phyloP scores from a whole-genome alignment of 345 rosid species.

The Eucalyptus guilfoylei region DNA sequence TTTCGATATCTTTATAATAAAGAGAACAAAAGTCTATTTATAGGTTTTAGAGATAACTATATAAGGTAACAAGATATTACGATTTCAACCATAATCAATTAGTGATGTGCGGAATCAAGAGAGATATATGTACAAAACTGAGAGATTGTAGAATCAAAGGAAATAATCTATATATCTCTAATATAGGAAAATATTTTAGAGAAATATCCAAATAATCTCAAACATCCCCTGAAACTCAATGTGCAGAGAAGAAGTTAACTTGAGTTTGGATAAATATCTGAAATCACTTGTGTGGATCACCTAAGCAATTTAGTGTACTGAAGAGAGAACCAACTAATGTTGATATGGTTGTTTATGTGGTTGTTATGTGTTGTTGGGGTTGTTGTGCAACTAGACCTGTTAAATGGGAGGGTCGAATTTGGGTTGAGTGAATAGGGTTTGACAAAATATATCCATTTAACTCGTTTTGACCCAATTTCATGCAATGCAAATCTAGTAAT shows the following conservation, averaged over 20 bases:
- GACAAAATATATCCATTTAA: too few species aligned
- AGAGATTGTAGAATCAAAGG: not conserved
- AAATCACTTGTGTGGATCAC: not conserved
- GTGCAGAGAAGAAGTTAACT: too few species aligned
- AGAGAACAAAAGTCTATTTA: not conserved
- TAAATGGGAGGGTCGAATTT: too few species aligned
- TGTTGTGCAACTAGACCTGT: not conserved
- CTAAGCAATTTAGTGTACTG: not conserved
- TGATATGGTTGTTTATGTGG: too few species aligned
- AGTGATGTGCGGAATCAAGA: not conserved
- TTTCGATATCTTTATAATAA: too few species aligned
- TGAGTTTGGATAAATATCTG: not conserved
- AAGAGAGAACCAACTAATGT: not conserved
- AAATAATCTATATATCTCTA: too few species aligned
- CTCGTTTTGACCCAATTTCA: too few species aligned
- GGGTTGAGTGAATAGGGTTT: too few species aligned
- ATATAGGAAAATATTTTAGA: too few species aligned
- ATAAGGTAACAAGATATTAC: not conserved
- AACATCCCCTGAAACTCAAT: not conserved
- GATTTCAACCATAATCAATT: not conserved
- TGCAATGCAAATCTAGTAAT: too few species aligned
- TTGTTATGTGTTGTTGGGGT: not conserved
- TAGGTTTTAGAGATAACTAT: not conserved
- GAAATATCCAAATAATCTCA: not conserved
- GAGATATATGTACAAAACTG: not conserved